A percentile compares a stretch with the other conserved stretches of the same genome.
Evolutionary conservation across 2,329 filamentous ascomycete genomes (phyloP).

Genomic region (Clathrospora elynae): DNA sequence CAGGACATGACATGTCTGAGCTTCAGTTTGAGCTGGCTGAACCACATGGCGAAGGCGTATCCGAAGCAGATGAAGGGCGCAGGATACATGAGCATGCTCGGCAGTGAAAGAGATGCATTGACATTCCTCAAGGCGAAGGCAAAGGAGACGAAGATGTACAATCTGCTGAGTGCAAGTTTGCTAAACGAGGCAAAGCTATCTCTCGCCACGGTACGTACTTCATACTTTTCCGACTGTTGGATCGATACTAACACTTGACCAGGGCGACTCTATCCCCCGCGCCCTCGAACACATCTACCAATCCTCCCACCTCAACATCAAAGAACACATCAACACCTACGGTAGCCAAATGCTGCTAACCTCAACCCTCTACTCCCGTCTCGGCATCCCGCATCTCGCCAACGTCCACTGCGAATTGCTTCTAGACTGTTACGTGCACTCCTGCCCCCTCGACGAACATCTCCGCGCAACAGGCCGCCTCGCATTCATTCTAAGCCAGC

Average conservation of each 20-base stretch:
- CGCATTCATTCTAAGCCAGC: slow-evolving; percentile 67
- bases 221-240: not conserved
- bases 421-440: slow-evolving; percentile 70
- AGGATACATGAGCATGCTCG: slow-evolving; percentile 74
- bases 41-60: slow-evolving; percentile 88
- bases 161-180: slow-evolving; percentile 79
- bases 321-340: slow-evolving; percentile 74
- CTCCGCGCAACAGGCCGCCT: slow-evolving; percentile 75
- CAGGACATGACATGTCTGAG: slow-evolving; percentile 91
- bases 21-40: slow-evolving; percentile 94
- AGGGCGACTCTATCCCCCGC: slow-evolving; percentile 63
- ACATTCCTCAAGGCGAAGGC: slow-evolving; percentile 84
- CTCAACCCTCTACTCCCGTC: slow-evolving; percentile 74
- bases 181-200: slow-evolving; percentile 84
- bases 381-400: slow-evolving; percentile 67
- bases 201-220: slow-evolving; percentile 69
- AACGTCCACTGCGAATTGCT: slow-evolving; percentile 72
- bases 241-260: slow-evolving; percentile 3
- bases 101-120: slow-evolving; percentile 79
- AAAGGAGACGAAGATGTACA: slow-evolving; percentile 84
- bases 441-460: slow-evolving; percentile 74
- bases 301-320: slow-evolving; percentile 80
- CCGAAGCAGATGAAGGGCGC: slow-evolving; percentile 73
- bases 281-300: slow-evolving; percentile 81
- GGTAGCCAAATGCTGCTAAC: slow-evolving; percentile 75